These are phyloP conservation scores for Vitis hybrid DNA, from an alignment of 177 flowering plant species.

Conservation along the genomic window DNA sequence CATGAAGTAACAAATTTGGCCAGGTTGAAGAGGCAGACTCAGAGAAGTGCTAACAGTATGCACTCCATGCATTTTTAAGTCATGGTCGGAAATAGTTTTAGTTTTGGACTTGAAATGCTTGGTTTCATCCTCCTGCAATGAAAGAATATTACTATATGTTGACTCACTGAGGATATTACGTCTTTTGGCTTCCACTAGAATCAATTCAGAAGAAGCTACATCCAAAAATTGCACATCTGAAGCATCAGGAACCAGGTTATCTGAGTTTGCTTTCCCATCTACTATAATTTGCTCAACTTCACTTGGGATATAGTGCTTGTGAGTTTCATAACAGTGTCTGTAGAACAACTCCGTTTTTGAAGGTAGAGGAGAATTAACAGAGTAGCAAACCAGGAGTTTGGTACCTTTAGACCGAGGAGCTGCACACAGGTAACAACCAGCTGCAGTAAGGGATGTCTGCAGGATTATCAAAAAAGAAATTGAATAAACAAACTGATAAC, in stretches of 20 bases:
- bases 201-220: constrained; percentile 44
- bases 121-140: constrained; percentile 60
- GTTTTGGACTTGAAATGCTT: constrained; percentile 43
- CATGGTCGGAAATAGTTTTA: constrained; percentile 23
- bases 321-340: constrained; percentile 18
- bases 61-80: constrained; percentile 22
- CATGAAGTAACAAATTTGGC: constrained; percentile 66
- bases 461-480: constrained; percentile 16
- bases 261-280: constrained; percentile 43
- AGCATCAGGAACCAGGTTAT: constrained; percentile 33
- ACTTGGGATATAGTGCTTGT: constrained; percentile 12
- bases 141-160: constrained; percentile 40
- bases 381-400: constrained; percentile 66
- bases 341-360: constrained; percentile 29
- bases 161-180: constrained; percentile 61
- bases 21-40: constrained; percentile 41
- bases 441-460: constrained; percentile 83
- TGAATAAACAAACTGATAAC: background rate
- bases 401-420: constrained; percentile 89
- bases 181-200: constrained; percentile 65
- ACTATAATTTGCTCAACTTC: constrained; percentile 55
- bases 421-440: constrained; percentile 92
- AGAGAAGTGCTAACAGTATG: constrained; percentile 11
- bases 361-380: constrained; percentile 50
- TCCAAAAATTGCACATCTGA: constrained; percentile 55